Base-by-base conservation (phyloP, 2,329 filamentous ascomycete species). In the Rutstroemia sp. region DNA sequence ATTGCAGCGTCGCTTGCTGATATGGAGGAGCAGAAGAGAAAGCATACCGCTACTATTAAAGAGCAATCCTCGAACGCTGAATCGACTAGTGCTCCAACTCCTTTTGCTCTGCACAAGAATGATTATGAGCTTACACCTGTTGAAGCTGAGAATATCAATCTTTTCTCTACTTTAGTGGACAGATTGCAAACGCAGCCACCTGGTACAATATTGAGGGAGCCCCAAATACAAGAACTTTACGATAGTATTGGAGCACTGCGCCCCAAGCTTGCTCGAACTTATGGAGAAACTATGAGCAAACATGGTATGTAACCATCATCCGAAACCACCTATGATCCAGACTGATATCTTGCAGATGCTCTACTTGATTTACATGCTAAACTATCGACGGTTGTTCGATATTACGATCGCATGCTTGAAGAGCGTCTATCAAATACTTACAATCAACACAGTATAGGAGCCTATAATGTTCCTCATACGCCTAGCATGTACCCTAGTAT, bases 211-310 rank as follows among this genome's bases (percentile, higher is more conserved):
- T 73, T 99, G n/a, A 81, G 94, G 49, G 94, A 99, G 67, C 94
- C 94, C 1, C 94, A 97, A 70, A 96, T 99, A 51, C 94, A 99
- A 72, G 94, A 99, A 73, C 77, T 99, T 4, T 99, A 99, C 70
- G 94, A 97, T 68, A 95, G 92, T 65, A 97, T 99, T 65, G 91
- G 92, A n/a, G 81, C 90, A 16, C 75, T 99, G 60, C 82, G 94
- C 50, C 94, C 94, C 1, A 99, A 99, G 71, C 78, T 99, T 55
- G 94, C 94, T 4, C 83, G 94, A 57, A 96, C 92, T 0, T 96
- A 97, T 69, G 94, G 94, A 55, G 94, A 99, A 75, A 96, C 94
- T 0, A 97, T 99, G 94, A 97, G 94, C 81, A 99, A 99, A 73
- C 94, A 97, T 71, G 92, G 89, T 89, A 75, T 69, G 83, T 73